A percentile compares a stretch with the other conserved stretches of the same genome.
phyloP scores from a whole-genome alignment of 805 yeast species.

The Debaryomyces castellii region DNA sequence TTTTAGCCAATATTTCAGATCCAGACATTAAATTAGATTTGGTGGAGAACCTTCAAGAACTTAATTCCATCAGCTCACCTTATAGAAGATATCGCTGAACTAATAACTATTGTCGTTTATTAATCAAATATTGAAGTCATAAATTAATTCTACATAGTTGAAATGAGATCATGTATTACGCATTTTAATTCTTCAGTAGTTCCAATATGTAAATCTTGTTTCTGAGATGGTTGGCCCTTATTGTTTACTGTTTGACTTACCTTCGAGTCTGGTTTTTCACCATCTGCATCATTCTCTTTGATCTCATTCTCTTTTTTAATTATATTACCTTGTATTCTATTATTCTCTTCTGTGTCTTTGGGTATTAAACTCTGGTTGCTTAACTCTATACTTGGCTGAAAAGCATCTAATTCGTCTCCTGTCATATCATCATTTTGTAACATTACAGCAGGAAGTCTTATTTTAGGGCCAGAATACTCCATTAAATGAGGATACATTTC shows the following conservation, averaged over 20 bases:
- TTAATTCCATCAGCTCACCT: slow-evolving; percentile 10
- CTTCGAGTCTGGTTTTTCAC: not conserved
- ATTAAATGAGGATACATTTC: slow-evolving; percentile 64
- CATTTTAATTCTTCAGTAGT: slow-evolving; percentile 68
- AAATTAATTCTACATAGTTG: slow-evolving; percentile 23
- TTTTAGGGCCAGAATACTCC: slow-evolving; percentile 64
- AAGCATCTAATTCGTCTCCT: slow-evolving; percentile 28
- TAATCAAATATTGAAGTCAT: not conserved
- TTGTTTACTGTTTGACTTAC: not conserved
- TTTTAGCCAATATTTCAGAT: slow-evolving; percentile 25
- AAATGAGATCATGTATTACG: slow-evolving; percentile 67
- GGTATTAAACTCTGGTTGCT: not conserved
- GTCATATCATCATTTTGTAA: slow-evolving; percentile 56
- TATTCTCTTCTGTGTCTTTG: slow-evolving; percentile 3
- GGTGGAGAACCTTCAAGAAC: slow-evolving; percentile 7
- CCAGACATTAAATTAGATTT: slow-evolving; percentile 3
- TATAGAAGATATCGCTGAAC: slow-evolving; percentile 11
- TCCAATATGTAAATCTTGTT: slow-evolving; percentile 44
- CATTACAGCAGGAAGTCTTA: slow-evolving; percentile 48
- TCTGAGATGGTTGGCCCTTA: not conserved
- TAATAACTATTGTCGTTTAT: not conserved
- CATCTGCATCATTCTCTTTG: not conserved
- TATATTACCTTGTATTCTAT: slow-evolving; percentile 1
- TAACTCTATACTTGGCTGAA: slow-evolving; percentile 26
- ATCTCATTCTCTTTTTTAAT: slow-evolving; percentile 2